These are phyloP conservation scores for Salix udensis DNA, from an alignment of 345 rosid genomes.

Conservation along the genomic window DNA sequence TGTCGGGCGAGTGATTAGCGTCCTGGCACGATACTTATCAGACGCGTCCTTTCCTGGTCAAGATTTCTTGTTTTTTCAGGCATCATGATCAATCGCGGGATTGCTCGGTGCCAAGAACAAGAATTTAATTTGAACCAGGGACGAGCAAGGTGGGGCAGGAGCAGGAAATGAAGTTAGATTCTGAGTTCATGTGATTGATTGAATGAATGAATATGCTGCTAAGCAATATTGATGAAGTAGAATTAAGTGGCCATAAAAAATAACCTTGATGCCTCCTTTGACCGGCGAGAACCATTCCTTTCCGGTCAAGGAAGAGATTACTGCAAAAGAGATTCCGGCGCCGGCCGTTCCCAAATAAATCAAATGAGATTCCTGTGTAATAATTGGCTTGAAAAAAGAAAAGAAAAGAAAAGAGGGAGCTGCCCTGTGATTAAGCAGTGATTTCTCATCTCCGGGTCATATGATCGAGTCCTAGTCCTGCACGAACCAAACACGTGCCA, in stretches of 20 bases:
- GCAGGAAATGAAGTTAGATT: background rate
- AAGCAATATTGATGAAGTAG: conserved; percentile 15
- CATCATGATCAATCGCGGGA: too few relatives aligned
- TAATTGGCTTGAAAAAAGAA: background rate
- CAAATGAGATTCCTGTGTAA: background rate
- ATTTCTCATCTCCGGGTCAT: too few relatives aligned
- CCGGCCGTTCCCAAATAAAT: background rate
- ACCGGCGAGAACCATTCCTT: background rate
- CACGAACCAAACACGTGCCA: background rate
- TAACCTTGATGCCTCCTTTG: background rate
- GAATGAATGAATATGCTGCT: conserved; percentile 8
- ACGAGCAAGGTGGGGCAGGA: background rate
- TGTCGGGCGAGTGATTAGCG: too few relatives aligned
- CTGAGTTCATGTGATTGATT: background rate
- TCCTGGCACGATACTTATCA: too few relatives aligned
- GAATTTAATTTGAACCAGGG: too few relatives aligned
- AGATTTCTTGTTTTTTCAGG: too few relatives aligned
- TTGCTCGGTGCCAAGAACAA: too few relatives aligned
- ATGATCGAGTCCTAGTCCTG: too few relatives aligned
- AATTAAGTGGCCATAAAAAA: background rate
- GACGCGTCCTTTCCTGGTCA: too few relatives aligned
- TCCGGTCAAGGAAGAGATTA: background rate
- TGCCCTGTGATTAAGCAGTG: too few relatives aligned
- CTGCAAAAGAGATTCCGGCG: background rate
- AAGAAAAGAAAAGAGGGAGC: too few relatives aligned